Percentiles rank a stretch among this genome's conserved stretches.
Evolutionary conservation across 768 basidiomycete species (phyloP).

Genomic region (Nevesoporus exiguus): DNA sequence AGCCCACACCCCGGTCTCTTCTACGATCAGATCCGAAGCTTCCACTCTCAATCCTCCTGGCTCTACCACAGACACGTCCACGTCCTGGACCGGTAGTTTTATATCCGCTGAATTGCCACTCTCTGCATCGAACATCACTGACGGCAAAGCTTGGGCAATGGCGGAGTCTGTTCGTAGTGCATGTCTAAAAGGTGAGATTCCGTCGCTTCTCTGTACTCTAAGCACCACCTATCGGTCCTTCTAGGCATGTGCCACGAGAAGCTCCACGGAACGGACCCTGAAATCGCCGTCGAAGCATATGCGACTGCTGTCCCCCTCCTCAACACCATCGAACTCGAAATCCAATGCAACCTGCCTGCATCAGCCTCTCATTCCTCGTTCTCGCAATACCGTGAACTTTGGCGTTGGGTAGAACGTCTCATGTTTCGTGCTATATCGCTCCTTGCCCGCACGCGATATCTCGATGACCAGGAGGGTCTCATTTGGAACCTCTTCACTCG

Average conservation of each 20-base stretch:
- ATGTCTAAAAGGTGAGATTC: constrained; percentile 67
- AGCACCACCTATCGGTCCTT: not conserved
- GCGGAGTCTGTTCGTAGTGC: constrained; percentile 71
- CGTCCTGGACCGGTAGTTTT: constrained; percentile 51
- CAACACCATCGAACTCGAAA: constrained; percentile 44
- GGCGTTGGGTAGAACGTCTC: constrained; percentile 80
- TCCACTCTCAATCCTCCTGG: constrained; percentile 37
- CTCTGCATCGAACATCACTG: constrained; percentile 52
- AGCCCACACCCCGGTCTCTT: constrained; percentile 46
- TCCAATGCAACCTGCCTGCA: constrained; percentile 33
- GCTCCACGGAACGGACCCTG: constrained; percentile 45
- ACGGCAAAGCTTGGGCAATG: constrained; percentile 71
- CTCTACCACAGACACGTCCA: constrained; percentile 37
- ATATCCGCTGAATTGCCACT: constrained; percentile 39
- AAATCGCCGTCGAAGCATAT: constrained; percentile 57
- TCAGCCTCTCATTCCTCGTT: constrained; percentile 46
- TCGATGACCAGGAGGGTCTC: constrained; percentile 35
- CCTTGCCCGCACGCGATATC: constrained; percentile 44
- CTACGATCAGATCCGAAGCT: constrained; percentile 40
- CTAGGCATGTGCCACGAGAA: constrained; percentile 77
- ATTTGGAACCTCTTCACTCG: constrained; percentile 64
- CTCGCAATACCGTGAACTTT: constrained; percentile 71
- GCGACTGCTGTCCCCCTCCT: constrained; percentile 54
- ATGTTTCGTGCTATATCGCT: constrained; percentile 79
- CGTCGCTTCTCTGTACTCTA: not conserved